phyloP scores from a whole-genome alignment of 805 yeast genomes.

The Brettanomyces nanus region DNA sequence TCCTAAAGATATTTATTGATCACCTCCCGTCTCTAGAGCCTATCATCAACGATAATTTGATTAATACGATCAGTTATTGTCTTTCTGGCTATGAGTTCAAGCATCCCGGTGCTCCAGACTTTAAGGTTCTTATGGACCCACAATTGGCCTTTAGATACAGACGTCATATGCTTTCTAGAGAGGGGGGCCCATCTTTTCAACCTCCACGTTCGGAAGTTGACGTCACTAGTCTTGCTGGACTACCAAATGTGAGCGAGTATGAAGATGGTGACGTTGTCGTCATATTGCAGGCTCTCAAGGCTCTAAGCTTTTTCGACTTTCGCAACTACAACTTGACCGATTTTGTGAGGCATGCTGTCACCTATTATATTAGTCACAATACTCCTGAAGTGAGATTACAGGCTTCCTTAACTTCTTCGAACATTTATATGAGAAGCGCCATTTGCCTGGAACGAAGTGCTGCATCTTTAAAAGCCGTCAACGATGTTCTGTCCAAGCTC shows the following conservation, averaged over 20 bases:
- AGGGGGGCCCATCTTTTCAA: slow-evolving; percentile 37
- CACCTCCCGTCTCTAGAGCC: slow-evolving; percentile 76
- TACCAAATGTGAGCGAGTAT: slow-evolving; percentile 16
- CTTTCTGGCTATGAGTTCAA: slow-evolving; percentile 74
- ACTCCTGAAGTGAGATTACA: slow-evolving; percentile 71
- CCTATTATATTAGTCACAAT: slow-evolving; percentile 77
- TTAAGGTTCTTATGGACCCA: slow-evolving; percentile 48
- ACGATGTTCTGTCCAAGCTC: slow-evolving; percentile 75
- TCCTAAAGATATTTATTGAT: slow-evolving; percentile 56
- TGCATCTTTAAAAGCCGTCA: slow-evolving; percentile 72
- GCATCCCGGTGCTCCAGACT: slow-evolving; percentile 81
- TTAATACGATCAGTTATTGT: slow-evolving; percentile 64
- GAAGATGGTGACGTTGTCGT: slow-evolving; percentile 31
- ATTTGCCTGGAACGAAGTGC: slow-evolving; percentile 79
- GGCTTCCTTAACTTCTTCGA: slow-evolving; percentile 79
- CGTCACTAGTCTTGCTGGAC: slow-evolving; percentile 13
- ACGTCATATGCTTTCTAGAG: slow-evolving; percentile 61
- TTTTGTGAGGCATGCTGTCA: slow-evolving; percentile 76
- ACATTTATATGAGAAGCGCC: slow-evolving; percentile 67
- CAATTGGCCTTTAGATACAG: slow-evolving; percentile 72
- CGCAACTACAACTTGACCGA: slow-evolving; percentile 73
- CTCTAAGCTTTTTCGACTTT: slow-evolving; percentile 69
- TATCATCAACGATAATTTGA: slow-evolving; percentile 59
- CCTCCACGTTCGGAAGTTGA: slow-evolving; percentile 9
- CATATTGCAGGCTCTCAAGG: slow-evolving; percentile 70